phyloP scores from a whole-genome alignment of 2,329 filamentous ascomycete species.

The Conoideocrella luteorostrata region DNA sequence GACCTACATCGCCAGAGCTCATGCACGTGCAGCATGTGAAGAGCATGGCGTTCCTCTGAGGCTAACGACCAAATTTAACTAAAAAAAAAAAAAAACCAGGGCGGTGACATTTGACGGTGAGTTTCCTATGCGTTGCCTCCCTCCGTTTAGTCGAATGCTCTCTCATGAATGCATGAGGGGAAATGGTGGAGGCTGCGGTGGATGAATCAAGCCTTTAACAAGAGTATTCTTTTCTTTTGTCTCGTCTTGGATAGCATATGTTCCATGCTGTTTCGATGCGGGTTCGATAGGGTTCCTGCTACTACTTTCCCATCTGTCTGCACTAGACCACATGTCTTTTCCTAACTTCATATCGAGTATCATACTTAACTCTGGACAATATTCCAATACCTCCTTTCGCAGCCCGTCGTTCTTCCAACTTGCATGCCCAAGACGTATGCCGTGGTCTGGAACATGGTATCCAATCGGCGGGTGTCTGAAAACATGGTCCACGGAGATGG shows the following conservation, averaged over 20 bases:
- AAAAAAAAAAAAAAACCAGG: neutral
- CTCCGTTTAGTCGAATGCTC: no score
- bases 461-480: constrained; percentile 47
- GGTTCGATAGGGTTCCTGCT: constrained; percentile 17
- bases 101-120: no score
- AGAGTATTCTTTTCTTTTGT: neutral
- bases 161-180: neutral
- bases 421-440: constrained; percentile 30
- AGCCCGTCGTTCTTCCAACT: constrained; percentile 40
- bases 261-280: neutral
- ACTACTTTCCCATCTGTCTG: no score
- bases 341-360: constrained; percentile 52
- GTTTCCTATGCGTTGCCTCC: no score
- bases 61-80: no score
- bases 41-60: no score
- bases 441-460: constrained; percentile 43
- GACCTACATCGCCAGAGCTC: no score
- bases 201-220: constrained; percentile 1
- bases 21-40: no score
- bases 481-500: constrained; percentile 43
- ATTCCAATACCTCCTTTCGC: constrained; percentile 43
- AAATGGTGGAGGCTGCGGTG: neutral
- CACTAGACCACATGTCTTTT: no score
- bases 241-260: neutral
- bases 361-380: constrained; percentile 50